Conservation (phyloP, 441 rosid species). For the Gossypium lobatum region DNA sequence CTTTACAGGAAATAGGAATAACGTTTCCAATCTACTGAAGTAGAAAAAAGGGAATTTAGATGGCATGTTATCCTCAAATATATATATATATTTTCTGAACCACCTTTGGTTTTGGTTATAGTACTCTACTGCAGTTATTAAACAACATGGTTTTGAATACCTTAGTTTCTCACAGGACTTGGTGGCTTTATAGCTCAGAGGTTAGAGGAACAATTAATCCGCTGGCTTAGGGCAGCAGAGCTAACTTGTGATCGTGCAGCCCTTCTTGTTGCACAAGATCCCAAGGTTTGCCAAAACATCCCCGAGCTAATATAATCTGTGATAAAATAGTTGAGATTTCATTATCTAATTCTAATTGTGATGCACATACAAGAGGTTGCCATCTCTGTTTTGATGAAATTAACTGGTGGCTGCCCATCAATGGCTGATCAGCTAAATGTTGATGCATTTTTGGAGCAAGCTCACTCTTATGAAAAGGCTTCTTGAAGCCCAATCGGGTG, state of each 20-base stretch:
- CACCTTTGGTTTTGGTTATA: not conserved
- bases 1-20: not conserved
- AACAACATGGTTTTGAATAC: not conserved
- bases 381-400: conserved; percentile 88
- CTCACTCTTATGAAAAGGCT: conserved; percentile 88
- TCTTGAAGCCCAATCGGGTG: conserved; percentile 88
- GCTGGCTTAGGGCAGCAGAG: conserved; percentile 91
- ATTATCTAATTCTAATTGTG: conserved; percentile 22
- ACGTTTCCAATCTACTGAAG: not conserved
- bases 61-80: not conserved
- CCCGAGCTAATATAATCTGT: not conserved
- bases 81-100: not conserved
- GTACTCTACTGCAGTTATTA: not conserved
- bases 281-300: conserved; percentile 48
- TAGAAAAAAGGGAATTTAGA: not conserved
- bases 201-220: conserved; percentile 80
- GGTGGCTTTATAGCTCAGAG: conserved; percentile 80
- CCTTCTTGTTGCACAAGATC: conserved; percentile 91
- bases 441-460: conserved; percentile 94
- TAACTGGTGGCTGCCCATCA: conserved; percentile 92
- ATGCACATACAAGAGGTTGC: conserved; percentile 80
- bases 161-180: conserved; percentile 41
- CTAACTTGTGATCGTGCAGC: conserved; percentile 98
- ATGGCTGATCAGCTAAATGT: conserved; percentile 87
- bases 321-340: conserved; percentile 15